Evolutionary conservation across 495 filamentous ascomycete species (phyloP).

Genomic region (Melanomma pulvis-pyrius): DNA sequence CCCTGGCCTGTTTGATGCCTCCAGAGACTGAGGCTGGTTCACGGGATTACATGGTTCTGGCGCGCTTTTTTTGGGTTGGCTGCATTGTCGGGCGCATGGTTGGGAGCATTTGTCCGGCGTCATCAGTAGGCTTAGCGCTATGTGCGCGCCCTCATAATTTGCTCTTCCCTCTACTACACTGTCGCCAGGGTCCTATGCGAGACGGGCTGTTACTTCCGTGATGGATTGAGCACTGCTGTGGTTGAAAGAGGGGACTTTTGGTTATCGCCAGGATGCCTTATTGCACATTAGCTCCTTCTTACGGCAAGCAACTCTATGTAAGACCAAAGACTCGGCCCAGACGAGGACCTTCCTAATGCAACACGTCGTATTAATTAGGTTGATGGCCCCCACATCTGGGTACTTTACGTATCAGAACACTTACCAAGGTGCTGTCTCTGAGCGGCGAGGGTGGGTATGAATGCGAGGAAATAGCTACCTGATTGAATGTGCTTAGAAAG

Average conservation of each 20-base stretch:
- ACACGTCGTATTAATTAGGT: too few relatives aligned
- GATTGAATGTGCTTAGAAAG: background rate
- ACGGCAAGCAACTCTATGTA: too few relatives aligned
- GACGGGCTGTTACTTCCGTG: background rate
- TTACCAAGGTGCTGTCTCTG: too few relatives aligned
- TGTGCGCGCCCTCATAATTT: background rate
- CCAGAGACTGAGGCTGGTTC: background rate
- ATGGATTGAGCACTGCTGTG: too few relatives aligned
- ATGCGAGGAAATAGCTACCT: background rate
- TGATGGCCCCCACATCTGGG: too few relatives aligned
- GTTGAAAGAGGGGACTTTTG: too few relatives aligned
- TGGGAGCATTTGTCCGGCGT: background rate
- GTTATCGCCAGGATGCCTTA: too few relatives aligned
- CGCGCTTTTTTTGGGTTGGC: background rate
- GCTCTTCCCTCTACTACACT: background rate
- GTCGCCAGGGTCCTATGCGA: background rate
- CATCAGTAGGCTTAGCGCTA: background rate
- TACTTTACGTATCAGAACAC: too few relatives aligned
- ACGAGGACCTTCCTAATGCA: too few relatives aligned
- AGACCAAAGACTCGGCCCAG: too few relatives aligned
- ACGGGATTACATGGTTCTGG: background rate
- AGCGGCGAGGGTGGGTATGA: too few relatives aligned
- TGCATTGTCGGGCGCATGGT: background rate
- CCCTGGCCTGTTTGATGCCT: background rate
- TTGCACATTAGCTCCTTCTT: too few relatives aligned